phyloP scores from a whole-genome alignment of 2,329 filamentous ascomycete genomes.

The Calonectria leucothoes region DNA sequence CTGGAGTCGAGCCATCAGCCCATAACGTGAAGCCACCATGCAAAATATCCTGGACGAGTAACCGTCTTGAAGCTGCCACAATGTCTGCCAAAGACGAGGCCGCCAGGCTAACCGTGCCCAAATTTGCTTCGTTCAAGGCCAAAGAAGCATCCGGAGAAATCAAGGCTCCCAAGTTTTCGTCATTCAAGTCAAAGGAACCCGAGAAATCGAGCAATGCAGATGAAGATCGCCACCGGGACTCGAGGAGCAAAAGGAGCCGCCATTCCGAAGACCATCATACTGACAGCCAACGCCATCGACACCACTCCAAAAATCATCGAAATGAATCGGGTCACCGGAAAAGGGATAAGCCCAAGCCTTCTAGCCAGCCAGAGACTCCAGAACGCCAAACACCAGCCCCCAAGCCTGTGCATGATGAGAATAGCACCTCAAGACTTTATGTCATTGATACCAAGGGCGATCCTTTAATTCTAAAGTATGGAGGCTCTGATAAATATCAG shows the following conservation, averaged over 20 bases:
- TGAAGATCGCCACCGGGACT: constrained; percentile 34
- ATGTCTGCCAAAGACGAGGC: constrained; percentile 44
- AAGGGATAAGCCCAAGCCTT: constrained; percentile 15
- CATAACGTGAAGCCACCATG: constrained; percentile 17
- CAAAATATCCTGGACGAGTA: constrained; percentile 13
- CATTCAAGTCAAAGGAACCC: constrained; percentile 68
- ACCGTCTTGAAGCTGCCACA: constrained; percentile 13
- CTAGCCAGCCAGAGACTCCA: constrained; percentile 16
- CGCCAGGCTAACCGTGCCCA: constrained; percentile 62
- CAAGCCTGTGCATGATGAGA: constrained; percentile 15
- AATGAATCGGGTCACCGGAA: constrained; percentile 27
- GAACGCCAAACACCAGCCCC: constrained; percentile 12
- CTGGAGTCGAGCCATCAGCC: neutral
- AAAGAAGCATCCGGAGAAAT: constrained; percentile 28
- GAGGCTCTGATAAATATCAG: constrained; percentile 76
- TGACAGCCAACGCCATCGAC: constrained; percentile 29
- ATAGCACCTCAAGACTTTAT: constrained; percentile 54
- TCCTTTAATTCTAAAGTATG: constrained; percentile 78
- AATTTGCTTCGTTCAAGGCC: constrained; percentile 78
- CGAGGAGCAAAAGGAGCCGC: constrained; percentile 34
- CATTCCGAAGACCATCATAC: constrained; percentile 34
- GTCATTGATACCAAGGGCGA: constrained; percentile 82
- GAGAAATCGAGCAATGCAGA: constrained; percentile 48
- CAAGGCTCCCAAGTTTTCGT: constrained; percentile 74
- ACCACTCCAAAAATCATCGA: constrained; percentile 31